Evolutionary conservation across 2,329 filamentous ascomycete species (phyloP), one percentile per base, ranked within the genome.

Genomic region (Calonectria pseudoreteaudii): DNA sequence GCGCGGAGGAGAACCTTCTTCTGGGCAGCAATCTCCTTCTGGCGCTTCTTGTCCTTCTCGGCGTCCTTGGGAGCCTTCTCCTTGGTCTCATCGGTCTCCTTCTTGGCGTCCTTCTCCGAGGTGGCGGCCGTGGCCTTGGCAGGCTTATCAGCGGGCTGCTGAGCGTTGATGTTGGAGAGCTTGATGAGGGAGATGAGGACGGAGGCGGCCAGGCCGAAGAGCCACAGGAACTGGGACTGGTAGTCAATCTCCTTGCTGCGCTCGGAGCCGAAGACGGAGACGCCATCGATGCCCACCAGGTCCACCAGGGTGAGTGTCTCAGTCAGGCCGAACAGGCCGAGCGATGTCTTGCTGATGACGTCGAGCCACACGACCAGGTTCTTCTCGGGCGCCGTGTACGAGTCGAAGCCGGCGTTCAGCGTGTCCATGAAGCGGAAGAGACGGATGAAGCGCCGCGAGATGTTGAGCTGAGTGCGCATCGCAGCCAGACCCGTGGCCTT

Each of bases 141-240:
- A 44, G 74, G 53, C 34, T 74, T 50, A 47, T 64, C 44, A 10
- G 36, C 49, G 23, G 66, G 41, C 66, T 18, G 41, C 31, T 49
- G 31, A 10, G 78, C 80, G 23, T 80, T 81, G 38, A 82, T 81
- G 34, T 77, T 83, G n/a, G 84, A 71, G 49, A 90, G 80, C 74
- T 86, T 83, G 73, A 90, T 76, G 38, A 86, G 36, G 2, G 86
- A 84, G 30, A 86, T 79, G 3, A 88, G 52, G 0, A 90, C 83
- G 0, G 88, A 90, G 72, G 89, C 88, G 14, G 84, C 84, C 28
- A 95, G 84, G 0, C 89, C 89, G 49, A 92, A 90, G 75, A 94
- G 90, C 94, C 94, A 95, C 83, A 93, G 92, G 67, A 91, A 89
- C 83, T 94, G 91, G 0, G 90, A 90, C 83, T 95, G 92, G 28